Evolutionary conservation across 495 filamentous ascomycete species (phyloP), one percentile per base, ranked within the genome.

Genomic region (Aspergillus sparsus): DNA sequence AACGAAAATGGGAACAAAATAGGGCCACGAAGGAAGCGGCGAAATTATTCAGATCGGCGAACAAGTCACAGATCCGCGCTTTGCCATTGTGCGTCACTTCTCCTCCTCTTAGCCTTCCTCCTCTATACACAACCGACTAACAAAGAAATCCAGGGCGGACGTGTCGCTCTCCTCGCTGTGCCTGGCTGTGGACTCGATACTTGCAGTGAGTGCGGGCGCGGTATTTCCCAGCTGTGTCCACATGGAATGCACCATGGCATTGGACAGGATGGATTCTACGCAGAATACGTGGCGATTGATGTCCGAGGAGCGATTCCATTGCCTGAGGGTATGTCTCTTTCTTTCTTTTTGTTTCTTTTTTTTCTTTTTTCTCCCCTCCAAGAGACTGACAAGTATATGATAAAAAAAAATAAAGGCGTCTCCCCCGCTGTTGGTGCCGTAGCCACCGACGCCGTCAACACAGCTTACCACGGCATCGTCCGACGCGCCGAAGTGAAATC

Each of bases 11-110:
- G 21, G 3, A 27, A 27, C 21, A 27, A 27, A 1, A 27, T n/a
- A 68, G 66, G 66, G 66, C 27, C 66, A 68, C 33, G 66, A 68
- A 61, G 66, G 66, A 37, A 61, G 66, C 49, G 66, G 66, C 13
- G 66, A 68, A 15, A 68, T 68, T 44, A 37, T 68, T 13, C 10
- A 44, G n/a, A 63, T 62, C 44, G 62, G 66, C 32, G 36, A 52
- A 12, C 39, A 45, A 34, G 62, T 67, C 34, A 53, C 49, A 2
- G 62, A 67, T 50, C 13, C 44, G 2, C 33, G 54, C 7, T 64
- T 67, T 34, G 35, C 57, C 50, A 9, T 62, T 44, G 65, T 67
- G 35, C 31, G 11, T 33, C 16, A 7, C 32, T 32, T 9, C 27
- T 10, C 21, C 7, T 35, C 1, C 21, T 27, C 21, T 3, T 27